These are phyloP conservation scores for Pythium phragmitis DNA, from an alignment of 352 stramenopile species.

Conservation along the genomic window DNA sequence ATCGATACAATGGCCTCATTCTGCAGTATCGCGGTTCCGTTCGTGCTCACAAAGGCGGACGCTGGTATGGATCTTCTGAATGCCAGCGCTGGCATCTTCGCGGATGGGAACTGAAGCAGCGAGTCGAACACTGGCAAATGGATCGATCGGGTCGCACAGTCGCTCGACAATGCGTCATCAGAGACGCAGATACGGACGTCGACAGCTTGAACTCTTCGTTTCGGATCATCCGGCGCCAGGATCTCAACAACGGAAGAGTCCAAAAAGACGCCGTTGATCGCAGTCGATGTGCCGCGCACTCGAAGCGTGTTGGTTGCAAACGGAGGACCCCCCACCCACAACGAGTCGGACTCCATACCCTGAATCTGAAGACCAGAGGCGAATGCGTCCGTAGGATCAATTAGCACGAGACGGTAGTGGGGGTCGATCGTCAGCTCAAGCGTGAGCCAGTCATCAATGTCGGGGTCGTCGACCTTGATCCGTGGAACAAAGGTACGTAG, in stretches of 20 bases:
- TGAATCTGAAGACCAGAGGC: conserved; percentile 3
- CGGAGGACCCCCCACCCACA: not conserved
- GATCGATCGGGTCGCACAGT: conserved; percentile 1
- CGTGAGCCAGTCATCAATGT: conserved; percentile 34
- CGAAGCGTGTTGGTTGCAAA: not conserved
- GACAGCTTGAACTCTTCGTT: not conserved
- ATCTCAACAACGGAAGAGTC: conserved; percentile 4
- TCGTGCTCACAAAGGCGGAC: not conserved
- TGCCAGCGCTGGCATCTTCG: not conserved
- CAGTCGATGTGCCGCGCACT: not conserved
- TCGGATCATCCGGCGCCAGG: not conserved
- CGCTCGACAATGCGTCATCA: not conserved
- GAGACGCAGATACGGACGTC: conserved; percentile 7
- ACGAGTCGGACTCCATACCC: not conserved
- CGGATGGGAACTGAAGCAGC: not conserved
- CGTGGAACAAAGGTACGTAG: conserved; percentile 35
- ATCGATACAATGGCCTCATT: not conserved
- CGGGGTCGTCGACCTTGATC: conserved; percentile 35
- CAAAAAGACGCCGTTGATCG: conserved; percentile 10
- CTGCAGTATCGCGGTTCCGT: not conserved
- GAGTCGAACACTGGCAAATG: not conserved
- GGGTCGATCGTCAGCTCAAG: conserved; percentile 27
- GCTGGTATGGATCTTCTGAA: not conserved
- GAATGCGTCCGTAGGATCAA: not conserved
- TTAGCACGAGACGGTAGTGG: not conserved